These are phyloP conservation scores for Metschnikowia arizonensis DNA, from an alignment of 805 yeast genomes.

Conservation along the genomic window DNA sequence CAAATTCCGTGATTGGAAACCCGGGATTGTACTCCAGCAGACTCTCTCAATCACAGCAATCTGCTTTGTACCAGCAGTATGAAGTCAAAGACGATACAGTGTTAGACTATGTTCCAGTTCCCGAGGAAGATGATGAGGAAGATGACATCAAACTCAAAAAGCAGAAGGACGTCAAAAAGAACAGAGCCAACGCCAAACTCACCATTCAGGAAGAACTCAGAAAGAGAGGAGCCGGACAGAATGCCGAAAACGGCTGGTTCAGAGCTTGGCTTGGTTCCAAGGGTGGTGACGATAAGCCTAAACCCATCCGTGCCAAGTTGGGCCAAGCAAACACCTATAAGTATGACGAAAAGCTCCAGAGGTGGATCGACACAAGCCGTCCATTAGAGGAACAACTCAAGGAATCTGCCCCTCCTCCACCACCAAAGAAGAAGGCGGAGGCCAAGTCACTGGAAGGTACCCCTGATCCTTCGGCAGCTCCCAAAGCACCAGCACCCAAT, in stretches of 20 bases:
- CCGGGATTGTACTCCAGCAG: slow-evolving; percentile 35
- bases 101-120: slow-evolving; percentile 38
- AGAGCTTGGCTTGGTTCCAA: slow-evolving; percentile 33
- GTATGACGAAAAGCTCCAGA: slow-evolving; percentile 76
- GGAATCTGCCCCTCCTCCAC: slow-evolving; percentile 64
- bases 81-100: slow-evolving; percentile 45
- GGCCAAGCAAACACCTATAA: slow-evolving; percentile 69
- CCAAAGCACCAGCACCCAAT: slow-evolving; percentile 6
- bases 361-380: slow-evolving; percentile 79
- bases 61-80: slow-evolving; percentile 42
- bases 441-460: slow-evolving; percentile 1
- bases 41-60: slow-evolving; percentile 42
- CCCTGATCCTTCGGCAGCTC: slow-evolving; percentile 5
- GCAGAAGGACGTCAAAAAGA: slow-evolving; percentile 36
- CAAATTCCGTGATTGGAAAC: slow-evolving; percentile 40
- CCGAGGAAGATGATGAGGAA: slow-evolving; percentile 42
- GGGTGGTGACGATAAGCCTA: slow-evolving; percentile 54
- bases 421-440: slow-evolving; percentile 39
- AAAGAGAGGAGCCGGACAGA: slow-evolving; percentile 18
- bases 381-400: slow-evolving; percentile 60
- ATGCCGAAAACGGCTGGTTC: slow-evolving; percentile 46
- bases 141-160: slow-evolving; percentile 40
- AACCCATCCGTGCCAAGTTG: slow-evolving; percentile 73
- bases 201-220: slow-evolving; percentile 17
- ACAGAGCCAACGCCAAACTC: slow-evolving; percentile 17